phyloP scores from a whole-genome alignment of 352 stramenopile species.

The Thraustotheca clavata region DNA sequence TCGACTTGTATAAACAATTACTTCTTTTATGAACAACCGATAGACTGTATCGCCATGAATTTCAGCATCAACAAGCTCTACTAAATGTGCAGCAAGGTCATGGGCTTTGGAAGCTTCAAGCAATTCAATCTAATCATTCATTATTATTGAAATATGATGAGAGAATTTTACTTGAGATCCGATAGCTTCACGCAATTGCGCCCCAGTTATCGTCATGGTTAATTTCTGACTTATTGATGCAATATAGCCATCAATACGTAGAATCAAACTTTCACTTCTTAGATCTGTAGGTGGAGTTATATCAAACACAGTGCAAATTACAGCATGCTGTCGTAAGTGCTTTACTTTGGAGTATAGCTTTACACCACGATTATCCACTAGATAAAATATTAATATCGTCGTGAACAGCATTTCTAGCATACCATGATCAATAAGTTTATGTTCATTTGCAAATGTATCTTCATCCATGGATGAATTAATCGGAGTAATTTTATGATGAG shows the following conservation, averaged over 20 bases:
- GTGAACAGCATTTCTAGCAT: not conserved
- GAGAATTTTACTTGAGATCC: not conserved
- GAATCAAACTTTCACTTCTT: not conserved
- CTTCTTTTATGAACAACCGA: conserved; percentile 16
- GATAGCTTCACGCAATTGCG: conserved; percentile 1
- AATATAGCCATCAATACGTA: conserved; percentile 18
- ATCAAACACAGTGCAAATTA: conserved; percentile 19
- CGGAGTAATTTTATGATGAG: conserved; percentile 15
- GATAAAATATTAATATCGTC: not conserved
- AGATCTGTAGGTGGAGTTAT: not conserved
- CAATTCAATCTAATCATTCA: not conserved
- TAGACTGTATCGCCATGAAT: not conserved
- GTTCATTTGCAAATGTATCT: not conserved
- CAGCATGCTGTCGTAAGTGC: conserved; percentile 7
- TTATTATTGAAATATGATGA: not conserved
- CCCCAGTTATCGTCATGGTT: not conserved
- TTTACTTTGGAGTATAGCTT: conserved; percentile 12
- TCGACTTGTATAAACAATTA: not conserved
- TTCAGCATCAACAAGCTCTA: conserved; percentile 10
- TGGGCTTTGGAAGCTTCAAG: not conserved
- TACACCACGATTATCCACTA: conserved; percentile 4
- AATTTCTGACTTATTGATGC: conserved; percentile 6
- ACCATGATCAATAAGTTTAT: conserved; percentile 16
- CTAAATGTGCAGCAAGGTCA: conserved; percentile 6
- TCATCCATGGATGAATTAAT: conserved; percentile 12